These are phyloP conservation scores for Bacterosira constricta DNA, from an alignment of 108 stramenopile species.

Conservation along the genomic window DNA sequence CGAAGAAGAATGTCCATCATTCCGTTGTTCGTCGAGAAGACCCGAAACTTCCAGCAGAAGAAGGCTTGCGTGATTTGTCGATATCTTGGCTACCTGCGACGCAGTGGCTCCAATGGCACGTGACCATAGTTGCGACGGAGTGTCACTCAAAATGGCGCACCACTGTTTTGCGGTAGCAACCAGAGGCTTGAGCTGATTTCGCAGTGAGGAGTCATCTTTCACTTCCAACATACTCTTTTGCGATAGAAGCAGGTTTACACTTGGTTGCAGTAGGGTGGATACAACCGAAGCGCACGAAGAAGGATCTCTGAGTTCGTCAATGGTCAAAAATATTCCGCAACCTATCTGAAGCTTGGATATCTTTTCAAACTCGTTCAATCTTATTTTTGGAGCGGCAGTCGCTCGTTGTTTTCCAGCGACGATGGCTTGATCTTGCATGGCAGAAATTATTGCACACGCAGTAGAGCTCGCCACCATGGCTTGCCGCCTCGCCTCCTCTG, in stretches of 20 bases:
- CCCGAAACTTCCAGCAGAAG: slow-evolving; percentile 48
- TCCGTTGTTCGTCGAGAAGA: slow-evolving; percentile 43
- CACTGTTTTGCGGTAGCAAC: slow-evolving; percentile 41
- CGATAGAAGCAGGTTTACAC: slow-evolving; percentile 20
- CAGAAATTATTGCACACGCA: slow-evolving; percentile 41
- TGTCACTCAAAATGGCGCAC: slow-evolving; percentile 36
- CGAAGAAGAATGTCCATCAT: slow-evolving; percentile 21
- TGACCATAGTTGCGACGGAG: slow-evolving; percentile 41
- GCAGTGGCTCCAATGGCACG: slow-evolving; percentile 30
- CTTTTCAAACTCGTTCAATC: slow-evolving; percentile 42
- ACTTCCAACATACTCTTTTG: slow-evolving; percentile 2
- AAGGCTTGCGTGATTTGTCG: slow-evolving; percentile 36
- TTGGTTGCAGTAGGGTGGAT: slow-evolving; percentile 26
- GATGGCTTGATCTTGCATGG: slow-evolving; percentile 21
- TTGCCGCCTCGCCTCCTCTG: slow-evolving; percentile 32
- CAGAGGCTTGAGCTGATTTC: slow-evolving; percentile 21
- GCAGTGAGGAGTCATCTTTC: slow-evolving; percentile 19
- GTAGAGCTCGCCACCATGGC: slow-evolving; percentile 22
- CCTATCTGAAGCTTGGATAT: slow-evolving; percentile 38
- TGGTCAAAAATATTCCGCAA: slow-evolving; percentile 26
- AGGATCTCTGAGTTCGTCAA: slow-evolving; percentile 30
- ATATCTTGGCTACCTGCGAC: slow-evolving; percentile 26
- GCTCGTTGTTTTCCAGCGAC: background rate
- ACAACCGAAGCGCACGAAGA: slow-evolving; percentile 22
- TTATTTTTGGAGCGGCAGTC: background rate